Percentiles rank a stretch among this genome's conserved stretches.
Conservation (phyloP, 1,284 basidiomycete genomes). For the Ceratobasidium sp. region DNA sequence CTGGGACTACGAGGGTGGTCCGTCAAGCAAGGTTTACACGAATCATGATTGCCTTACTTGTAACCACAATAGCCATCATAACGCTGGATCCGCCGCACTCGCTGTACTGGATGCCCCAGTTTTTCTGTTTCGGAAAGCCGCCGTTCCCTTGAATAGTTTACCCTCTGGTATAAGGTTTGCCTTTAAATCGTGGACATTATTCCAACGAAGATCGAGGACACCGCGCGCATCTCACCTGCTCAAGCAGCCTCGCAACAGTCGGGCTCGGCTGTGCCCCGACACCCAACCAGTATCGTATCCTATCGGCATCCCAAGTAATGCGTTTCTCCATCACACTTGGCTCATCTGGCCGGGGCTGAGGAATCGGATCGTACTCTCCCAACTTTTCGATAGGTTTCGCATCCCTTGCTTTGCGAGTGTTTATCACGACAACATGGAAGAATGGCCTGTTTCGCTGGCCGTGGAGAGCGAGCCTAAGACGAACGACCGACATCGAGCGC, state of each 20-base stretch:
- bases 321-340: slow-evolving; percentile 66
- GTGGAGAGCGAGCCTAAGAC: slow-evolving; percentile 87
- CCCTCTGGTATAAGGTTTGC: slow-evolving; percentile 38
- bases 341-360: slow-evolving; percentile 55
- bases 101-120: slow-evolving; percentile 1
- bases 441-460: slow-evolving; percentile 82
- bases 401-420: slow-evolving; percentile 78
- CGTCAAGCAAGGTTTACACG: too few species aligned
- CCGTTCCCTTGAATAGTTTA: slow-evolving; percentile 34
- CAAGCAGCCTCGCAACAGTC: slow-evolving; percentile 79
- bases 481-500: slow-evolving; percentile 59
- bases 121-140: slow-evolving; percentile 19
- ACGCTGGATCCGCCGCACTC: background rate
- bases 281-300: slow-evolving; percentile 90
- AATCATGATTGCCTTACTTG: background rate
- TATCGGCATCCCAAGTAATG: slow-evolving; percentile 88
- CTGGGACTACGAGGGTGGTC: too few species aligned
- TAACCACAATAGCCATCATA: background rate
- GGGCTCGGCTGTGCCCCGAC: slow-evolving; percentile 87
- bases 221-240: slow-evolving; percentile 69
- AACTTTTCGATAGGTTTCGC: slow-evolving; percentile 92
- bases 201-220: background rate
- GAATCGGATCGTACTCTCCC: slow-evolving; percentile 84
- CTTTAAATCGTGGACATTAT: background rate
- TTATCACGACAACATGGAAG: slow-evolving; percentile 89